A percentile compares a stretch with the other conserved stretches of the same genome.
These are phyloP conservation scores for Cymbopogon flexuosus DNA, from an alignment of 202 grass and related monocot genomes.

Conservation along the genomic window DNA sequence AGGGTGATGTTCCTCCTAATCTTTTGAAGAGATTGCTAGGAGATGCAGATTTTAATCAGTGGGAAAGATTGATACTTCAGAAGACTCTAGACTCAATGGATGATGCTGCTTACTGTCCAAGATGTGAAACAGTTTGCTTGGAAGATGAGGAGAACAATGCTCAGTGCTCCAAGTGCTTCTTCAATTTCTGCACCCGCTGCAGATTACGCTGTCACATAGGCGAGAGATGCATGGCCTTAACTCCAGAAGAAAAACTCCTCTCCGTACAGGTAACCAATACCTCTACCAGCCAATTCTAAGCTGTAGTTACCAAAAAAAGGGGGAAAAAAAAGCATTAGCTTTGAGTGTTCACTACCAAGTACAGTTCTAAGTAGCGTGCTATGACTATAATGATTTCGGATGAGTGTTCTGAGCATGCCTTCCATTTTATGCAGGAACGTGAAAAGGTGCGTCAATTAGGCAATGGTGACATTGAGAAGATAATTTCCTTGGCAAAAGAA, in stretches of 20 bases:
- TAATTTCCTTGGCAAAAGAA: slow-evolving; percentile 41
- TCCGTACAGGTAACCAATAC: slow-evolving; percentile 39
- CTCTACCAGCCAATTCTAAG: not conserved
- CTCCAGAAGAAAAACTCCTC: slow-evolving; percentile 25
- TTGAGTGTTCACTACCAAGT: too few relatives aligned
- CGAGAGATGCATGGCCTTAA: slow-evolving; percentile 39
- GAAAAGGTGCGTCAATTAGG: not conserved
- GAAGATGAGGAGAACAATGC: slow-evolving; percentile 54
- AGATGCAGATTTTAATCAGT: slow-evolving; percentile 46
- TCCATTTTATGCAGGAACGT: slow-evolving; percentile 6
- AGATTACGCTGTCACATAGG: slow-evolving; percentile 58
- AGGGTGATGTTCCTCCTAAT: slow-evolving; percentile 42
- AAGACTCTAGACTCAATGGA: slow-evolving; percentile 46
- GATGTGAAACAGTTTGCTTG: slow-evolving; percentile 66
- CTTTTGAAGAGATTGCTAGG: slow-evolving; percentile 59
- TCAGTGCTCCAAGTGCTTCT: slow-evolving; percentile 51
- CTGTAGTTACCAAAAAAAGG: too few relatives aligned
- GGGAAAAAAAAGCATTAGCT: too few relatives aligned
- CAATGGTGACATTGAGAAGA: not conserved
- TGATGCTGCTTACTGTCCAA: slow-evolving; percentile 61
- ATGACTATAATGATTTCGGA: too few relatives aligned
- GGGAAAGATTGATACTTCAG: slow-evolving; percentile 52
- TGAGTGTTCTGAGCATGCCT: too few relatives aligned
- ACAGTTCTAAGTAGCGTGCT: too few relatives aligned
- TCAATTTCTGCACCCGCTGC: slow-evolving; percentile 60